Conservation (phyloP, 331 rosid species). For the Quercus tomentella region DNA sequence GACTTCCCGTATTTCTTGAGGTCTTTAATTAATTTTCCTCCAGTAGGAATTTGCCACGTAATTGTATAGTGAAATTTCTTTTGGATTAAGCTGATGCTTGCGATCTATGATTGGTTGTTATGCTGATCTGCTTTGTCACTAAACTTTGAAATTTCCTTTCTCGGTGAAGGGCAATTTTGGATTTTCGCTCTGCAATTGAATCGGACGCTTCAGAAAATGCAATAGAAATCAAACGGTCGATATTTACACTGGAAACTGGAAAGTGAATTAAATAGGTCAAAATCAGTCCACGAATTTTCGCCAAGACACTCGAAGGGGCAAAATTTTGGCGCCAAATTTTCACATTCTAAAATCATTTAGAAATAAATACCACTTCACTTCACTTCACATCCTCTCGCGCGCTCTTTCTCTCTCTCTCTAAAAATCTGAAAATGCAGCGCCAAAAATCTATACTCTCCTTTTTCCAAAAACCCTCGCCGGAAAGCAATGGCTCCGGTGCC, state of each 20-base stretch:
- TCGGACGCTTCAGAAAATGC: neutral
- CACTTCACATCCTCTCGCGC: neutral
- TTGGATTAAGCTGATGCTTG: too few relatives aligned
- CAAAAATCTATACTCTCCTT: constrained; percentile 78
- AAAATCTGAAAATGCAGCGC: constrained; percentile 56
- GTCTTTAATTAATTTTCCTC: neutral
- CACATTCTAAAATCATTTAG: neutral
- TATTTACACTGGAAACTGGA: neutral
- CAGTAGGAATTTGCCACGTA: neutral
- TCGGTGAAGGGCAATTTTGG: neutral
- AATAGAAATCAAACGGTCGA: neutral
- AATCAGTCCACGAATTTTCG: neutral
- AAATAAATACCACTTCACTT: neutral
- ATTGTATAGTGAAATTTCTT: neutral
- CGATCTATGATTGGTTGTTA: neutral
- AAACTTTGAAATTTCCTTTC: neutral
- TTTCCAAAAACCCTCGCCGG: constrained; percentile 57
- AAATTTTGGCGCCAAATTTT: neutral
- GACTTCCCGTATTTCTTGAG: too few relatives aligned
- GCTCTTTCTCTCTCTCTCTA: neutral
- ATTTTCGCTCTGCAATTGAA: neutral
- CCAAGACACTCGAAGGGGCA: too few relatives aligned
- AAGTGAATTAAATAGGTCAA: neutral
- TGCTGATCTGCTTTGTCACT: neutral
- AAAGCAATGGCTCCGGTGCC: constrained; percentile 26